These are phyloP conservation scores for Fusarium succisae DNA, from an alignment of 2,329 filamentous ascomycete genomes.

Conservation along the genomic window DNA sequence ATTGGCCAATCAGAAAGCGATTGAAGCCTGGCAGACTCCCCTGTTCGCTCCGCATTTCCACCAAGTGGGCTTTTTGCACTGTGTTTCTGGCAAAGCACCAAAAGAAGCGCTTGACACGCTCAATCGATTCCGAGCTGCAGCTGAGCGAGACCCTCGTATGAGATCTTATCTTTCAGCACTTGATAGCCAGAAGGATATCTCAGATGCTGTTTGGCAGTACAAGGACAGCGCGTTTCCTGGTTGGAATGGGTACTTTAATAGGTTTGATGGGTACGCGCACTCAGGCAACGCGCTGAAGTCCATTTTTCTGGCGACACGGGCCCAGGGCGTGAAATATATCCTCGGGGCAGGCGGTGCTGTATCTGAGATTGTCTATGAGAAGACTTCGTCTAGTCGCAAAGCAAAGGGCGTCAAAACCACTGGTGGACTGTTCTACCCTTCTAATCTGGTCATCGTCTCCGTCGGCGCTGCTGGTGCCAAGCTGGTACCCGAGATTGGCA, in stretches of 20 bases:
- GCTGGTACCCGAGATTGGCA: constrained; percentile 59
- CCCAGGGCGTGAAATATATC: constrained; percentile 31
- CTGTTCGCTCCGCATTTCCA: constrained; percentile 63
- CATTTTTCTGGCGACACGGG: constrained; percentile 54
- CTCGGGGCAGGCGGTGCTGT: constrained; percentile 43
- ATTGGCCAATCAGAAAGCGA: constrained; percentile 51
- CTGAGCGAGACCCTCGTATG: constrained; percentile 52
- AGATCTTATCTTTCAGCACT: constrained; percentile 52
- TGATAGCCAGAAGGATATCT: constrained; percentile 51
- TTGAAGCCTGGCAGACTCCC: constrained; percentile 61
- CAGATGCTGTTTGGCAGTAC: constrained; percentile 56
- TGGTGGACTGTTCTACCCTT: constrained; percentile 21
- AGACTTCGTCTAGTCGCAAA: not conserved
- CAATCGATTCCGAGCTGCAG: constrained; percentile 52
- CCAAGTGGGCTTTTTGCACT: constrained; percentile 55
- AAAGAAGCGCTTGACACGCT: constrained; percentile 59
- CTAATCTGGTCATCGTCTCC: constrained; percentile 59
- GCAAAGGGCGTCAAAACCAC: constrained; percentile 26
- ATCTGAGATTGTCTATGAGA: constrained; percentile 40
- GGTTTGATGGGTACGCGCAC: constrained; percentile 65
- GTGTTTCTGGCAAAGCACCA: constrained; percentile 57
- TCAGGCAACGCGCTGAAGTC: constrained; percentile 60
- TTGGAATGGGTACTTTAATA: constrained; percentile 69
- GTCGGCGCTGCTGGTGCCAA: constrained; percentile 59
- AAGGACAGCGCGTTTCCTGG: constrained; percentile 55